phyloP scores from a whole-genome alignment of 164 flowering plant species.

The Macadamia tetraphylla region DNA sequence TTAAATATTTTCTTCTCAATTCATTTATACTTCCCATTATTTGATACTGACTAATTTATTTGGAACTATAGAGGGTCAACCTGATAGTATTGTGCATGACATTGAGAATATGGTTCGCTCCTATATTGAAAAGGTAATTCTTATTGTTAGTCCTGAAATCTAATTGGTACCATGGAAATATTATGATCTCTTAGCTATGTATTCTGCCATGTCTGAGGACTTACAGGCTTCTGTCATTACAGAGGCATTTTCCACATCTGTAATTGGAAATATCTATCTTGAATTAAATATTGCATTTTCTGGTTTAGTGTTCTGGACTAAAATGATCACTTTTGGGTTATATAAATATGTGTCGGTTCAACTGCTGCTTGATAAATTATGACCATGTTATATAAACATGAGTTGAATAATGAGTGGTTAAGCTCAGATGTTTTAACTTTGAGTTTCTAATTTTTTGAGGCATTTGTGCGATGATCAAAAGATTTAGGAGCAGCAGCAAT shows the following conservation, averaged over 20 bases:
- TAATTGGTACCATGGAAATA: too few species aligned
- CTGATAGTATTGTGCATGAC: slow-evolving; percentile 74
- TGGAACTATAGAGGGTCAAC: slow-evolving; percentile 47
- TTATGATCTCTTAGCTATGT: not conserved
- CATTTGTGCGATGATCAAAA: too few species aligned
- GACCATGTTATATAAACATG: too few species aligned
- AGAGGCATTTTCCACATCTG: not conserved
- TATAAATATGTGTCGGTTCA: too few species aligned
- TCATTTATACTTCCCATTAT: not conserved
- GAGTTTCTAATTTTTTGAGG: too few species aligned
- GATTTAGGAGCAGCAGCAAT: too few species aligned
- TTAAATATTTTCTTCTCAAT: not conserved
- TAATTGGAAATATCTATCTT: not conserved
- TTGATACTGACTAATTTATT: not conserved
- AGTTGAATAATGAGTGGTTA: too few species aligned
- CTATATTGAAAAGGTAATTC: slow-evolving; percentile 75
- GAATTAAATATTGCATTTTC: not conserved
- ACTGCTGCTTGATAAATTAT: too few species aligned
- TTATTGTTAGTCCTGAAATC: not conserved
- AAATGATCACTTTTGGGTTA: too few species aligned
- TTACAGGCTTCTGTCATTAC: not conserved
- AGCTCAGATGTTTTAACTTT: too few species aligned
- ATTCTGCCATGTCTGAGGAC: not conserved
- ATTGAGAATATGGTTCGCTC: slow-evolving; percentile 89
- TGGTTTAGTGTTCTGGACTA: not conserved